These are phyloP conservation scores for Microsporum canis DNA, from an alignment of 2,329 filamentous ascomycete species.

Conservation along the genomic window DNA sequence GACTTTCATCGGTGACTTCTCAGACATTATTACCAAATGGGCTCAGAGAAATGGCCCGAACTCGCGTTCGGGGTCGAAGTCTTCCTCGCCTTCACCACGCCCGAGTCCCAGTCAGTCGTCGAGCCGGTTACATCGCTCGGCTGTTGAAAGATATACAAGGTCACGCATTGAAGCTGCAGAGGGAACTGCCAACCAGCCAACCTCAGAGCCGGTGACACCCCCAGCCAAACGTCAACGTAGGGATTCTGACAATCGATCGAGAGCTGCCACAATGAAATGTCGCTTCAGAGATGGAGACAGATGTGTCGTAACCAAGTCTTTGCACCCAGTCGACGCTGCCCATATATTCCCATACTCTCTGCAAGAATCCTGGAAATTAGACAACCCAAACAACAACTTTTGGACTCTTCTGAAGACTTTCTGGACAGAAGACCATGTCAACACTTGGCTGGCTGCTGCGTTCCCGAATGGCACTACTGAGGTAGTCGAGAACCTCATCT, in stretches of 20 bases:
- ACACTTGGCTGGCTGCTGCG: conserved; percentile 7
- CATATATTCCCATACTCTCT: conserved; percentile 11
- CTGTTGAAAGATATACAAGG: background rate
- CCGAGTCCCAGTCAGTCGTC: background rate
- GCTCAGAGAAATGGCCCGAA: background rate
- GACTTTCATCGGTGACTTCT: too few relatives aligned
- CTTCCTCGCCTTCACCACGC: background rate
- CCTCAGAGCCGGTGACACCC: background rate
- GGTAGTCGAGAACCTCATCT: conserved; percentile 8
- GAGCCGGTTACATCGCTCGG: background rate
- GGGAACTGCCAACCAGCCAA: background rate
- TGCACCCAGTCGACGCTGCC: conserved; percentile 7
- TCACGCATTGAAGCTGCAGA: background rate
- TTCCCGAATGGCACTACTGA: conserved; percentile 4
- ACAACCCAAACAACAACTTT: background rate
- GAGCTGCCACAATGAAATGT: background rate
- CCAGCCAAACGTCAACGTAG: background rate
- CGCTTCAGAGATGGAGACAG: conserved; percentile 2
- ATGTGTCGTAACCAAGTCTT: conserved; percentile 7
- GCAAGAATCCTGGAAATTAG: background rate
- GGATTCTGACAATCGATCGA: background rate
- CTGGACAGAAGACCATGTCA: conserved; percentile 7
- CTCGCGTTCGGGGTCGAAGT: background rate
- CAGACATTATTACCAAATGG: background rate
- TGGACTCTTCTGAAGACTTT: conserved; percentile 10